phyloP scores from a whole-genome alignment of 2,329 filamentous ascomycete species.

The Chrysoporthe austroafricana region DNA sequence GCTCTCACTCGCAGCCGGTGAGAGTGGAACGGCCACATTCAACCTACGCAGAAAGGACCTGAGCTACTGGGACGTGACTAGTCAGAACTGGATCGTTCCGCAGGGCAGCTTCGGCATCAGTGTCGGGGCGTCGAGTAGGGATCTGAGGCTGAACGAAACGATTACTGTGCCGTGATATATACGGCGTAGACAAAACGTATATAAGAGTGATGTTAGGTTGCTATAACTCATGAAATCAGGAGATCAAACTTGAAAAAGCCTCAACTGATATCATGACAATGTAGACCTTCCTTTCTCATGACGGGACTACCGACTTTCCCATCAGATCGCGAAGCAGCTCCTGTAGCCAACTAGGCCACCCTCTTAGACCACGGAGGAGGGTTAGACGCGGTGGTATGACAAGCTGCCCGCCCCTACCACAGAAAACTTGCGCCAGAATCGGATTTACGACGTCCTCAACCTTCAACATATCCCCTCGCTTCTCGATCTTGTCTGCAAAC shows the following conservation, averaged over 20 bases:
- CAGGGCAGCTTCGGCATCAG: slow-evolving; percentile 46
- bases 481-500: slow-evolving; percentile 36
- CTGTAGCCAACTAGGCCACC: slow-evolving; percentile 45
- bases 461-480: slow-evolving; percentile 38
- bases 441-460: slow-evolving; percentile 49
- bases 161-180: slow-evolving; percentile 29
- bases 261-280: no score
- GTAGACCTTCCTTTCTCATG: neutral
- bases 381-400: slow-evolving; percentile 44
- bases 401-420: slow-evolving; percentile 51
- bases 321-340: slow-evolving; percentile 38
- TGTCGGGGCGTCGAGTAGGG: slow-evolving; percentile 52
- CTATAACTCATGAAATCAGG: neutral
- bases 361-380: slow-evolving; percentile 41
- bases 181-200: no score
- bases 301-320: neutral
- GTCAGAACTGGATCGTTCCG: slow-evolving; percentile 64
- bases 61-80: slow-evolving; percentile 64
- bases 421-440: slow-evolving; percentile 54
- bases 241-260: no score
- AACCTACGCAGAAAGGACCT: slow-evolving; percentile 62
- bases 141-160: slow-evolving; percentile 46
- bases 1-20: slow-evolving; percentile 52
- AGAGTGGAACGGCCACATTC: slow-evolving; percentile 53
- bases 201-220: neutral